These are phyloP conservation scores for Plasmodium falciparum DNA, from an alignment of 169 alveolate species.

Conservation along the genomic window DNA sequence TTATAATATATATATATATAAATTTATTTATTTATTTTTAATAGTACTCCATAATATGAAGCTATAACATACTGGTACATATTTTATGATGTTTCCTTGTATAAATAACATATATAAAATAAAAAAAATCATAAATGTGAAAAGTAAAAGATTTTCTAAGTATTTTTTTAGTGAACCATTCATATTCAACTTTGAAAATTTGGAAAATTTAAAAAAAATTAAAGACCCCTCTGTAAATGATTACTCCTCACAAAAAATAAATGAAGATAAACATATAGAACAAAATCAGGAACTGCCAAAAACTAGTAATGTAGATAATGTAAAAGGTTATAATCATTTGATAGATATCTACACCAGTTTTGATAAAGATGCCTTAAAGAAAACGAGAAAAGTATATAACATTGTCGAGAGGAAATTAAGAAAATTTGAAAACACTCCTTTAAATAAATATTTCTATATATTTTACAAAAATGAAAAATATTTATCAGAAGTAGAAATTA, in stretches of 20 bases:
- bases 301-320: no score
- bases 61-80: neutral
- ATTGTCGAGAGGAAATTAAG: slow-evolving; percentile 26
- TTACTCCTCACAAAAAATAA: neutral
- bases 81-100: slow-evolving; percentile 1
- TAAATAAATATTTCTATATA: slow-evolving; percentile 55
- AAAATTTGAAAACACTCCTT: slow-evolving; percentile 36
- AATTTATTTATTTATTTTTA: neutral
- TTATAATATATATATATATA: slow-evolving; percentile 3
- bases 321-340: no score
- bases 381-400: slow-evolving; percentile 45
- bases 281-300: no score
- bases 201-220: slow-evolving; percentile 68
- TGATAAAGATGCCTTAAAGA: slow-evolving; percentile 48
- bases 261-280: slow-evolving; percentile 11
- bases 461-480: slow-evolving; percentile 54
- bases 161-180: slow-evolving; percentile 14
- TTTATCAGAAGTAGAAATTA: slow-evolving; percentile 30
- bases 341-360: neutral
- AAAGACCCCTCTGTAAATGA: slow-evolving; percentile 5
- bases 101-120: neutral
- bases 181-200: slow-evolving; percentile 67
- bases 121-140: slow-evolving; percentile 15
- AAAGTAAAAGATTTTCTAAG: slow-evolving; percentile 21
- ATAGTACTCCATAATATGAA: neutral